Base-by-base conservation (phyloP, 2,329 filamentous ascomycete genomes). In the Xylaria sp. region DNA sequence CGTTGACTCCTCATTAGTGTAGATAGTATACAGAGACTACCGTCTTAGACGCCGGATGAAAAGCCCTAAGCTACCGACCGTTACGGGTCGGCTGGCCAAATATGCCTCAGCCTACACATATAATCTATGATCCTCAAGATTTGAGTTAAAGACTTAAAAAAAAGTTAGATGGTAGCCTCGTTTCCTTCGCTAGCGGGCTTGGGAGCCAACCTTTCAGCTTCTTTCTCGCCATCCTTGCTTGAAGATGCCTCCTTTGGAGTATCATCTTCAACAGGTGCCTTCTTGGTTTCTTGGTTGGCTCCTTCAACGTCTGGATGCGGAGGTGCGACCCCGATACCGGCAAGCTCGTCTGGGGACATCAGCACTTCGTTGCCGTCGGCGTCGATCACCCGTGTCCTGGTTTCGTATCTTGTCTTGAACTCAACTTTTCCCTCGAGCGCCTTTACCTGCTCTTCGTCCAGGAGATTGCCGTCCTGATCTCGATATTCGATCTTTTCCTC, bases 371-470 rank as follows among this genome's bases (percentile, higher is more conserved):
- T 93, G 68, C 94, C 96, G 51, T 89, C 80, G 61, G 88, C 88
- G 80, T 97, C 93, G 48, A 97, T 85, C 65, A 98, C 82, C 66
- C 93, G 91, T 9, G 94, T 98, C 72, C 92, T 88, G n/a, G 95
- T 98, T 85, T 98, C 95, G 79, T 98, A 98, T 73, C 91, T 92
- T 13, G 96, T 98, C 83, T 97, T 91, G 83, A 99, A 98, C 76
- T 93, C 93, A 68, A 98, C 94, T 81, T 97, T 97, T 76, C 95
- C 96, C 80, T 95, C 88, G 37, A 99, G 88, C 23, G 88, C 88
- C 76, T 92, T 89, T 68, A 99, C 94, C 79, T 97, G 89, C 77
- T 94, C 92, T 63, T 92, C 89, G 77, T 95, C 85, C 37, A 99
- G 87, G 37, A 98, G 80, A 77, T 98, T 98, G 73, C 96, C 96